Base-by-base conservation (phyloP, 768 basidiomycete genomes). In the Lactifluus echinatus region DNA sequence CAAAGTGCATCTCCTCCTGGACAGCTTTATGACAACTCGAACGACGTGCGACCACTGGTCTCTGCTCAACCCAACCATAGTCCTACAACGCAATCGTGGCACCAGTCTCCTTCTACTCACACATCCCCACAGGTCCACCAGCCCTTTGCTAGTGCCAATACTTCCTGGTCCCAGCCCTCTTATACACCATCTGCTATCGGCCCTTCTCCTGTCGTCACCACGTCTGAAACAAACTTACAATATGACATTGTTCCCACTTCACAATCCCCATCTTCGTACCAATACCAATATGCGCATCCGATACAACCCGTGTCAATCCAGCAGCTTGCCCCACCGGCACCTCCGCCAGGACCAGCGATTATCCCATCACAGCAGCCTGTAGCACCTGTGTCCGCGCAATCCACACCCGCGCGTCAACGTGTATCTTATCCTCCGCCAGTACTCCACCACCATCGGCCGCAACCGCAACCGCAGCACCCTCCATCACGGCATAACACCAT, bases 221-320 rank as follows among this genome's bases (percentile, higher is more conserved):
- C 49, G n/a, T 40, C 61, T 50, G 34, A 34, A 48, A 26, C 28
- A 56, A 56, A 39, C 46, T 42, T 43, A 39, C 61, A 57, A 23
- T 58, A 66, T 21, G 68, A 74, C 45, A 65, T 58, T 8, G 60
- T 62, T 2, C 65, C 69, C 5, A 63, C 47, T 15, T 31, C 47
- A 8, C 52, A 54, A 8, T 43, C 60, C 6, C 36, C 51, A 19
- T 23, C 34, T 31, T 44, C 40, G 12, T 51, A 48, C 29, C 60
- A 61, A 17, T 58, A 66, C 28, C 70, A 68, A 50, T 64, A 68
- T 24, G 64, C 64, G 10, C 66, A 64, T 39, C 68, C 73, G 53
- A 60, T 66, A 36, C 70, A 69, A 5, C 69, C 69, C 12, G 54
- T 68, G 59, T 52, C 57, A 43, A 50, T 59, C 59, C 62, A 65